These are phyloP conservation scores for Fusarium stilboides DNA, from an alignment of 2,329 filamentous ascomycete species.

Conservation along the genomic window DNA sequence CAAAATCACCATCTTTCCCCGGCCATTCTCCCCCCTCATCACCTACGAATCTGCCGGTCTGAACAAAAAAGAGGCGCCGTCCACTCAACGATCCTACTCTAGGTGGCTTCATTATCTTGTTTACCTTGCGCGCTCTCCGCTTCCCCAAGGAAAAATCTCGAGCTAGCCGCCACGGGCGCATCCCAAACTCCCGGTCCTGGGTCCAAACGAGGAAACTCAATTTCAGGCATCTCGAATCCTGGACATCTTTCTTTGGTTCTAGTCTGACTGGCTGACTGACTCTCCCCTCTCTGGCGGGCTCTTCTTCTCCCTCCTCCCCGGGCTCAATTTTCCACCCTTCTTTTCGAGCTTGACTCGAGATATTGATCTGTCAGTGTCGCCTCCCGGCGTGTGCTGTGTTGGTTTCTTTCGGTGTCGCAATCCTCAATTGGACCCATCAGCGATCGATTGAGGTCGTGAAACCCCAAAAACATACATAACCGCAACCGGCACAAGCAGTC, in stretches of 20 bases:
- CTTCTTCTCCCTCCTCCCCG: slow-evolving; percentile 29
- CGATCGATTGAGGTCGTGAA: slow-evolving; percentile 15
- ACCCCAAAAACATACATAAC: slow-evolving; percentile 29
- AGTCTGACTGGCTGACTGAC: slow-evolving; percentile 25
- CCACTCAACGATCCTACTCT: slow-evolving; percentile 21
- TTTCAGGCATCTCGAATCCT: slow-evolving; percentile 46
- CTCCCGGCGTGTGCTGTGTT: slow-evolving; percentile 21
- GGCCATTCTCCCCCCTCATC: slow-evolving; percentile 3
- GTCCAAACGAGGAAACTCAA: slow-evolving; percentile 47
- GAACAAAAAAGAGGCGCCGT: slow-evolving; percentile 24
- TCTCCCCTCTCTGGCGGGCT: slow-evolving; percentile 24
- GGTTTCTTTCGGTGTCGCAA: slow-evolving; percentile 22
- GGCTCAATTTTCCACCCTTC: slow-evolving; percentile 22
- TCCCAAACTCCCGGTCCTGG: slow-evolving; percentile 48
- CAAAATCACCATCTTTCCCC: slow-evolving; percentile 27
- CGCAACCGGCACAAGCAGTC: slow-evolving; percentile 25
- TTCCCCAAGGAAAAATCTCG: slow-evolving; percentile 42
- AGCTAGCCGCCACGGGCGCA: slow-evolving; percentile 48
- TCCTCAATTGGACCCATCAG: slow-evolving; percentile 23
- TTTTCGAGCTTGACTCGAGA: slow-evolving; percentile 29
- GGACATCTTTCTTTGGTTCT: slow-evolving; percentile 38
- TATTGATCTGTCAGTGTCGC: slow-evolving; percentile 19
- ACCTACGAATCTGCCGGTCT: slow-evolving; percentile 5
- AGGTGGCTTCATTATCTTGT: slow-evolving; percentile 29
- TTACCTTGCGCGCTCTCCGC: slow-evolving; percentile 27